These are phyloP conservation scores for Coniochaeta hoffmannii DNA, from an alignment of 2,329 filamentous ascomycete genomes.

Conservation along the genomic window DNA sequence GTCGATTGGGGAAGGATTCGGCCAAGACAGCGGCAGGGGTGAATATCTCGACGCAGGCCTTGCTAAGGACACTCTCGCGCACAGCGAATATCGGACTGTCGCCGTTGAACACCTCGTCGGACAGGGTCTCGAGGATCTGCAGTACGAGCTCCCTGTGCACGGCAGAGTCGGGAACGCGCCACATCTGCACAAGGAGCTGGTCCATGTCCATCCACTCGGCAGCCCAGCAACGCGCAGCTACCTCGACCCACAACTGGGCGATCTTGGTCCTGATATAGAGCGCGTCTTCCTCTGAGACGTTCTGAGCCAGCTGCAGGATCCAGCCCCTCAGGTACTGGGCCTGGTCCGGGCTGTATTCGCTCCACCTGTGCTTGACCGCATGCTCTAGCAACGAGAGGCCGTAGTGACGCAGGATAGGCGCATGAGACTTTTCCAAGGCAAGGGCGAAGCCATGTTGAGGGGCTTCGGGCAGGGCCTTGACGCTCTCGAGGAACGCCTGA, in stretches of 20 bases:
- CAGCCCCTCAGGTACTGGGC: slow-evolving; percentile 63
- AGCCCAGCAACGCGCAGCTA: slow-evolving; percentile 91
- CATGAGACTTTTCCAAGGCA: slow-evolving; percentile 66
- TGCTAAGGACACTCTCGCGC: slow-evolving; percentile 76
- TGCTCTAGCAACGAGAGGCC: slow-evolving; percentile 88
- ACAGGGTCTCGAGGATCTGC: slow-evolving; percentile 80
- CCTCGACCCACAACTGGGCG: slow-evolving; percentile 87
- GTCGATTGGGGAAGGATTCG: slow-evolving; percentile 69
- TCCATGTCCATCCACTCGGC: slow-evolving; percentile 95
- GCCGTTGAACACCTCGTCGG: slow-evolving; percentile 87
- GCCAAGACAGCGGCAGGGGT: slow-evolving; percentile 69
- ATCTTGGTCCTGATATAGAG: slow-evolving; percentile 87
- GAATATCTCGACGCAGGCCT: slow-evolving; percentile 89
- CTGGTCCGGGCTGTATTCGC: slow-evolving; percentile 63
- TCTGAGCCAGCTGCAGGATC: slow-evolving; percentile 70
- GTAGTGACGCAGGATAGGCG: slow-evolving; percentile 83
- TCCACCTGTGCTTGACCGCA: slow-evolving; percentile 79
- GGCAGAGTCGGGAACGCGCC: slow-evolving; percentile 59
- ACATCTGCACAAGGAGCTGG: slow-evolving; percentile 68
- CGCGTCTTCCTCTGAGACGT: slow-evolving; percentile 65
- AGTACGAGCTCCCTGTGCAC: slow-evolving; percentile 80
- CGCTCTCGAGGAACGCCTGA: slow-evolving; percentile 74
- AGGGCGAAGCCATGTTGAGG: slow-evolving; percentile 80
- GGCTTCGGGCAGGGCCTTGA: slow-evolving; percentile 73
- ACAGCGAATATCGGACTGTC: slow-evolving; percentile 83